Base-by-base conservation (phyloP, 208 protist genomes). In the Trypanosoma avium region DNA sequence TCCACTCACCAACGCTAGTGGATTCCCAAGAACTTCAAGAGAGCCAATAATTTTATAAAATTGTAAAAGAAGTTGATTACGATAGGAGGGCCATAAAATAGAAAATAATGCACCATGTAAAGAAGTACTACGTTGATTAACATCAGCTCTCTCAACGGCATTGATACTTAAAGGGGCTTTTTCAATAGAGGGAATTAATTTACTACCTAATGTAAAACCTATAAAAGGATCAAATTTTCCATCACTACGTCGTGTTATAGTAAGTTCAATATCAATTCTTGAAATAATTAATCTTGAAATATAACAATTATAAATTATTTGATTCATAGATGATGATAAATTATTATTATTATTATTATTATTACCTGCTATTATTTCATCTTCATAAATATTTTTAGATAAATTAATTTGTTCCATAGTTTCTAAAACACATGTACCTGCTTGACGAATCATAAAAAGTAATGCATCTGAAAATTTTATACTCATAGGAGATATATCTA, bases 1-100 rank as follows among this genome's bases (percentile, higher is more conserved):
- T 30, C 81, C 76, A 19, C 73, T 73, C 26, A 86, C 56, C 10
- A 94, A 57, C 9, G 75, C 77, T 4, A 86, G 50, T 9, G 88
- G 88, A 61, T 94, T 94, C 24, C 88, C 85, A 0, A 92, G 61
- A 21, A 79, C 47, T 60, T 92, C 85, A 22, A 94, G 61, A 6
- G 83, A 88, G 32, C 85, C 88, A 33, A 94, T 19, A 22, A 94
- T 72, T 58, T 88, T 88, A 59, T 81, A 90, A 26, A 77, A 58
- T 66, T 94, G 88, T 56, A 90, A 43, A n/a, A 88, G 29, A 47
- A 92, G 35, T 60, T 84, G 85, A 1, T 64, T 78, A 26, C 79
- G 70, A 65, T 92, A 94, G 3, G 71, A 63, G 0, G 76, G 73
- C 63, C 73, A 88, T 29, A 90, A 33, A 15, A 85, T 58, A 4